These are phyloP conservation scores for Fusarium metavorans DNA, from an alignment of 2,329 filamentous ascomycete species.

Conservation along the genomic window DNA sequence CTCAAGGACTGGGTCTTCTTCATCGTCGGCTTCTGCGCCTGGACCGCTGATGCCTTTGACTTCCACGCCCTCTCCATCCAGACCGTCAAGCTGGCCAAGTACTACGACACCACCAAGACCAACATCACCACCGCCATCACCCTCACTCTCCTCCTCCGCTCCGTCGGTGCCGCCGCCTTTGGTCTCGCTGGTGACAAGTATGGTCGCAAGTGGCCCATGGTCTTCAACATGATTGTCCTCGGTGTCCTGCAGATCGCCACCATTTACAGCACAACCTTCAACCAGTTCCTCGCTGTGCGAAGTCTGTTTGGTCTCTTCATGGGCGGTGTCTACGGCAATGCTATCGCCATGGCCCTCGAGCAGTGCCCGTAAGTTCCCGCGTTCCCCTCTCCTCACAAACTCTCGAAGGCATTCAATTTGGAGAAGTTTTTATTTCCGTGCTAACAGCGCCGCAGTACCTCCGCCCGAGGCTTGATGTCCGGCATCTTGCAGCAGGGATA, in stretches of 20 bases:
- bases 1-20: slow-evolving; percentile 80
- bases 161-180: slow-evolving; percentile 80
- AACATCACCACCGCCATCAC: slow-evolving; percentile 81
- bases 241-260: slow-evolving; percentile 78
- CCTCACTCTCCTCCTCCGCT: slow-evolving; percentile 79
- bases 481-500: slow-evolving; percentile 88
- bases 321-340: slow-evolving; percentile 85
- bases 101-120: slow-evolving; percentile 67
- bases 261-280: slow-evolving; percentile 79
- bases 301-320: slow-evolving; percentile 82
- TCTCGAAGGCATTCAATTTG: slow-evolving; percentile 24
- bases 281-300: slow-evolving; percentile 80
- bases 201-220: slow-evolving; percentile 87
- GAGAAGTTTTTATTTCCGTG: slow-evolving; percentile 32
- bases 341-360: slow-evolving; percentile 82
- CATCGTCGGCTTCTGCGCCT: slow-evolving; percentile 78
- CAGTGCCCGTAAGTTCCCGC: slow-evolving; percentile 69
- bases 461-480: slow-evolving; percentile 82
- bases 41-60: slow-evolving; percentile 87
- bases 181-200: slow-evolving; percentile 83
- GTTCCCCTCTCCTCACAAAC: neutral
- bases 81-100: slow-evolving; percentile 73
- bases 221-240: slow-evolving; percentile 80
- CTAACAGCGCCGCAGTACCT: slow-evolving; percentile 54
- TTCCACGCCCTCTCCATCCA: slow-evolving; percentile 86